Conservation (phyloP, 139 green algal genomes). For the Auxenochlorella pyrenoidosa region DNA sequence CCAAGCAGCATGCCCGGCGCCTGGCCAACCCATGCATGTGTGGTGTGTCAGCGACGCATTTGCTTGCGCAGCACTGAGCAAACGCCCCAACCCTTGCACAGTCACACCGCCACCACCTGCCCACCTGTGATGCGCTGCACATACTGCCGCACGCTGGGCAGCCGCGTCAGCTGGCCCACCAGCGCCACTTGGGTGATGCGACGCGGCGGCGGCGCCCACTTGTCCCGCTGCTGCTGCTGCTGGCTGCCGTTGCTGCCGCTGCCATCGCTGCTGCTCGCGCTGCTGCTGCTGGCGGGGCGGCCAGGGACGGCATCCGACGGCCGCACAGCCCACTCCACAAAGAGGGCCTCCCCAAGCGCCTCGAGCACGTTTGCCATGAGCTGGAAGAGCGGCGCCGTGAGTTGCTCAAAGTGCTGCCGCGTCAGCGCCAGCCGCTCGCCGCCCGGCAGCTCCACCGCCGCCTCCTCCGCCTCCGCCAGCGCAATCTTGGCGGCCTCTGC, state of each 20-base stretch:
- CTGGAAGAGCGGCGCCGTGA: constrained; percentile 36
- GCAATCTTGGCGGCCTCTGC: constrained; percentile 32
- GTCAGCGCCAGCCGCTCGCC: constrained; percentile 19
- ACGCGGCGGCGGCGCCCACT: constrained; percentile 67
- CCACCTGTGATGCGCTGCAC: constrained; percentile 64
- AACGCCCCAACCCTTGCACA: too few relatives aligned
- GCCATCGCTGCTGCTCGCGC: constrained; percentile 9
- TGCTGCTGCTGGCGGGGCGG: not conserved
- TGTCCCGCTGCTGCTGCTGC: constrained; percentile 5
- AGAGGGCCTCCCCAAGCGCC: constrained; percentile 31
- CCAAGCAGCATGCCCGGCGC: not conserved
- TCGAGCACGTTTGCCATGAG: constrained; percentile 43
- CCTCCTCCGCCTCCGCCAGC: not conserved
- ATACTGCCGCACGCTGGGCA: constrained; percentile 64
- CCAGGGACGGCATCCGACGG: constrained; percentile 25
- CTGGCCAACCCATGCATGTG: too few relatives aligned
- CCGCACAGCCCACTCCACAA: constrained; percentile 44
- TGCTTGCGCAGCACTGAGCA: too few relatives aligned
- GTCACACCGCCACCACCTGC: not conserved
- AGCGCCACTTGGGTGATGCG: constrained; percentile 72
- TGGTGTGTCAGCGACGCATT: too few relatives aligned
- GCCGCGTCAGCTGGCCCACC: constrained; percentile 76
- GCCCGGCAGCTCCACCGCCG: constrained; percentile 8
- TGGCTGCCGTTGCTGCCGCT: not conserved
- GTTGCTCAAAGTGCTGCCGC: constrained; percentile 10